phyloP scores from a whole-genome alignment of 768 basidiomycete species.

The Leccinum uliginosum region DNA sequence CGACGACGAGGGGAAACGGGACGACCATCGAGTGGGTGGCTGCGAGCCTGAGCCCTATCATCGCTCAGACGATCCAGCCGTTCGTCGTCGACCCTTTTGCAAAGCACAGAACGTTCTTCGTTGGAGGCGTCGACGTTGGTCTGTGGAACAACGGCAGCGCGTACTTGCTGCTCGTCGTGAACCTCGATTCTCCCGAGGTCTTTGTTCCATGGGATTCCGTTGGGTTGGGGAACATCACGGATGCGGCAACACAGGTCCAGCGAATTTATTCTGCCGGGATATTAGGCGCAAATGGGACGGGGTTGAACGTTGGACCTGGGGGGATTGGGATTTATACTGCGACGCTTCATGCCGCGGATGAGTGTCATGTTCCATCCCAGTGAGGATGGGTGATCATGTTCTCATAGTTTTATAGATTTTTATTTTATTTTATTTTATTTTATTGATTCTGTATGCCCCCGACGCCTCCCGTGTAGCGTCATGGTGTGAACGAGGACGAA shows the following conservation, averaged over 20 bases:
- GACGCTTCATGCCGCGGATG: slow-evolving; percentile 1
- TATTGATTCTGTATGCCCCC: too few species aligned
- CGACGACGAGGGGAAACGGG: slow-evolving; percentile 17
- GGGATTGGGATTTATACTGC: slow-evolving; percentile 23
- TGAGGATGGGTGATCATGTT: too few species aligned
- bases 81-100: slow-evolving; percentile 17
- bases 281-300: slow-evolving; percentile 18
- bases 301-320: slow-evolving; percentile 13
- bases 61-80: slow-evolving; percentile 12
- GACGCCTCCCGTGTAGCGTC: too few species aligned
- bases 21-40: slow-evolving; percentile 25
- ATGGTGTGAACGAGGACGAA: too few species aligned
- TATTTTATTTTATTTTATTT: too few species aligned
- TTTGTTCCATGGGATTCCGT: slow-evolving; percentile 18
- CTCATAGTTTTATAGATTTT: too few species aligned
- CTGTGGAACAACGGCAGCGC: slow-evolving; percentile 21
- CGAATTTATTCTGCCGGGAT: slow-evolving; percentile 10
- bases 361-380: neutral
- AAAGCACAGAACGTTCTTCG: slow-evolving; percentile 5
- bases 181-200: neutral
- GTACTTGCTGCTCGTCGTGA: slow-evolving; percentile 21
- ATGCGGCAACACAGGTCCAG: slow-evolving; percentile 17
- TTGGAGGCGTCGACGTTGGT: slow-evolving; percentile 21
- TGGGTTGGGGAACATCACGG: slow-evolving; percentile 14
- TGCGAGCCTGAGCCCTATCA: neutral